Percentiles rank a stretch among this genome's conserved stretches.
Conservation (phyloP, 352 stramenopile species). For the Phytophthora capsici region DNA sequence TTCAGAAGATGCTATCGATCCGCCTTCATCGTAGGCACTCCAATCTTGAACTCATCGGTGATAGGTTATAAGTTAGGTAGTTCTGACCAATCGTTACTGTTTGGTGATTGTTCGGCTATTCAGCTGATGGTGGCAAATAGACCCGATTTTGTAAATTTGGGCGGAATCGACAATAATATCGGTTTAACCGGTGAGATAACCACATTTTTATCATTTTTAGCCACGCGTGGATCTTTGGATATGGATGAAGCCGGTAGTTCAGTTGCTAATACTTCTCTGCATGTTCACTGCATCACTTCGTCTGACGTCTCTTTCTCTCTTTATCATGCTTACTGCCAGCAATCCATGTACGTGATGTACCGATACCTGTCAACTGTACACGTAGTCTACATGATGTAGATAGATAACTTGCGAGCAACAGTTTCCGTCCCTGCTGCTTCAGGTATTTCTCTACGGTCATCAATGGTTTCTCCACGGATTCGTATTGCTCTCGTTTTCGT, state of each 20-base stretch:
- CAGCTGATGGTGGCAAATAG: too few relatives aligned
- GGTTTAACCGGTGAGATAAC: too few relatives aligned
- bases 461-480: slow-evolving; percentile 75
- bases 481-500: slow-evolving; percentile 44
- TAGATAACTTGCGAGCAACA: slow-evolving; percentile 15
- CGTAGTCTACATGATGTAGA: too few relatives aligned
- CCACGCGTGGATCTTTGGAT: slow-evolving; percentile 1
- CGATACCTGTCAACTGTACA: too few relatives aligned
- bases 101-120: too few relatives aligned
- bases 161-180: too few relatives aligned
- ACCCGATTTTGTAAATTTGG: too few relatives aligned
- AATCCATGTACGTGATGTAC: slow-evolving; percentile 8
- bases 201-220: slow-evolving; percentile 29
- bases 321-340: background rate
- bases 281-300: background rate
- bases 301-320: background rate
- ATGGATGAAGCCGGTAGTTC: slow-evolving; percentile 7
- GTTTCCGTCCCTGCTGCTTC: slow-evolving; percentile 60
- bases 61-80: too few relatives aligned
- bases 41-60: too few relatives aligned
- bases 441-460: slow-evolving; percentile 77
- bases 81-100: too few relatives aligned
- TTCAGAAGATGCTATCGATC: too few relatives aligned
- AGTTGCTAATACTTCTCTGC: background rate
- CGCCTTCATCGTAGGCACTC: too few relatives aligned